phyloP scores from a whole-genome alignment of 1,284 basidiomycete species.

The Leccinum proliferum region DNA sequence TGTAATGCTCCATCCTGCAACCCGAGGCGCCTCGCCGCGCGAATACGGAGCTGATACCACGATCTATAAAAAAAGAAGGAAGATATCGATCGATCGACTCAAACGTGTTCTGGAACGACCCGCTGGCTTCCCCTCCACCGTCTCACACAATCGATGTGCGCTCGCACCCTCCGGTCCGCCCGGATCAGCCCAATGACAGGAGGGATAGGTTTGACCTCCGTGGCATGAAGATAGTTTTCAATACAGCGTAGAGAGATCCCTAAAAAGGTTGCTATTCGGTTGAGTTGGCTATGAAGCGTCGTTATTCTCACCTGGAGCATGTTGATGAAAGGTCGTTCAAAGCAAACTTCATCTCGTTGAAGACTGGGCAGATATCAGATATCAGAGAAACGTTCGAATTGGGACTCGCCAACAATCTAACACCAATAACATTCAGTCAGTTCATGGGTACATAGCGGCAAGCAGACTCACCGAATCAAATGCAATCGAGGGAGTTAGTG shows the following conservation, averaged over 20 bases:
- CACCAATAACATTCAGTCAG: conserved; percentile 7
- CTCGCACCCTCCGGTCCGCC: too few species aligned
- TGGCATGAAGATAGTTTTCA: conserved; percentile 78
- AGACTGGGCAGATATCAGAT: conserved; percentile 45
- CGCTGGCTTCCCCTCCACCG: too few species aligned
- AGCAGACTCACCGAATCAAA: conserved; percentile 50
- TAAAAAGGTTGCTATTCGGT: conserved; percentile 26
- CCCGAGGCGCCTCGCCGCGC: too few species aligned
- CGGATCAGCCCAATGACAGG: conserved; percentile 22
- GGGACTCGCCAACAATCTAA: conserved; percentile 44
- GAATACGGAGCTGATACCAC: too few species aligned
- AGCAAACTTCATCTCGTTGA: conserved; percentile 82
- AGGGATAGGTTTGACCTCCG: conserved; percentile 61
- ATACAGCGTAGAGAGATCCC: conserved; percentile 81
- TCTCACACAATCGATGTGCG: too few species aligned
- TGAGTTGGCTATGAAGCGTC: not conserved
- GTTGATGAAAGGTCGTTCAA: conserved; percentile 83
- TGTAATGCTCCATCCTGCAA: too few species aligned
- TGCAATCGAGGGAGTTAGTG: conserved; percentile 78
- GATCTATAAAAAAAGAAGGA: too few species aligned
- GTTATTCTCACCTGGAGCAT: conserved; percentile 58
- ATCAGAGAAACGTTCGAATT: not conserved
- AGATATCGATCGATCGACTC: too few species aligned
- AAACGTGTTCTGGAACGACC: too few species aligned
- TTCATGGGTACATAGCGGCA: not conserved